Evolutionary conservation across 345 rosid genomes (phyloP).

Genomic region (Hibiscus tridactylites): DNA sequence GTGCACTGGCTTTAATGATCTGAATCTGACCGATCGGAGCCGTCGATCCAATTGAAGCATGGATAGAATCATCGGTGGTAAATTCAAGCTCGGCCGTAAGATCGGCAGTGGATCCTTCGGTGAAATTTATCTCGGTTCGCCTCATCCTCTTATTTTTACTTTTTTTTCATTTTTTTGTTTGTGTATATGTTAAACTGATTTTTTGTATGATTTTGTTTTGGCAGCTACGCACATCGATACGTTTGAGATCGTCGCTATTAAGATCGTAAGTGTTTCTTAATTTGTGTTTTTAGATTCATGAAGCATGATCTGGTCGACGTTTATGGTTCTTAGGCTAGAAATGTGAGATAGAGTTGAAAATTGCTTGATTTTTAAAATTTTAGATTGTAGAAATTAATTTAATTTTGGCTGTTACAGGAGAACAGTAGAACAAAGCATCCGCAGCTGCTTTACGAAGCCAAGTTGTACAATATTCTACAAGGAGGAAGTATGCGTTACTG

Average conservation of each 20-base stretch:
- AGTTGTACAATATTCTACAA: conserved; percentile 65
- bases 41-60: conserved; percentile 19
- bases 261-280: conserved; percentile 60
- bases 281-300: neutral
- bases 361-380: neutral
- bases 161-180: neutral
- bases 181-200: conserved; percentile 8
- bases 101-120: conserved; percentile 98
- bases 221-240: conserved; percentile 86
- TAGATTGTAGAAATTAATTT: no score
- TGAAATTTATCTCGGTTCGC: conserved; percentile 78
- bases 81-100: conserved; percentile 83
- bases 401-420: conserved; percentile 39
- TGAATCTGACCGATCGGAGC: conserved; percentile 16
- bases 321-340: neutral
- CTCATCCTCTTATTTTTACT: neutral
- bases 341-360: neutral
- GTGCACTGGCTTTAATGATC: conserved; percentile 8
- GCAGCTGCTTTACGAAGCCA: conserved; percentile 83
- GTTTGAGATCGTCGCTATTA: conserved; percentile 85
- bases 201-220: neutral
- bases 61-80: conserved; percentile 82
- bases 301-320: conserved; percentile 1
- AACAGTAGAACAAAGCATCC: conserved; percentile 82
- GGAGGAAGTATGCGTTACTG: conserved; percentile 56